Conservation (phyloP, 768 basidiomycete genomes). For the Hydnomerulius pinastri region DNA sequence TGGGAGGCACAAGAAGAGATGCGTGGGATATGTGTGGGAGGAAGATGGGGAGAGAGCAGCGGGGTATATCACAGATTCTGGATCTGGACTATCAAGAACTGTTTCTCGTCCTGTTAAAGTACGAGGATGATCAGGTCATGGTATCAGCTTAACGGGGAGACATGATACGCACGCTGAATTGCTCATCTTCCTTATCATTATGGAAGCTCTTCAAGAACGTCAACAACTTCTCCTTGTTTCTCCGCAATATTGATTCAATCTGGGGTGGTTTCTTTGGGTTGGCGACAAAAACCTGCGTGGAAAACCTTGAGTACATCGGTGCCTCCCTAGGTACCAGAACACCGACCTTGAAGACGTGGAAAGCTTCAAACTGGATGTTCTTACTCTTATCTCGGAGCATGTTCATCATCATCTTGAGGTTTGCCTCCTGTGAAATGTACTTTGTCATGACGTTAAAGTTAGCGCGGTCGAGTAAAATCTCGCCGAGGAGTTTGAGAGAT, state of each 20-base stretch:
- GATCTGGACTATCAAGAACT: constrained; percentile 92
- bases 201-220: constrained; percentile 91
- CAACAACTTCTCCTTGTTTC: constrained; percentile 94
- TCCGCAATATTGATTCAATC: constrained; percentile 84
- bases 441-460: constrained; percentile 99
- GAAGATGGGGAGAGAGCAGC: neutral
- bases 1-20: neutral
- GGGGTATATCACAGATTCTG: constrained; percentile 57
- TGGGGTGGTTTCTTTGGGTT: constrained; percentile 99
- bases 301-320: neutral
- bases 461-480: constrained; percentile 95
- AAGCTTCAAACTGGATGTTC: constrained; percentile 99
- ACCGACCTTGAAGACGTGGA: constrained; percentile 99
- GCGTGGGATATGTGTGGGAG: neutral
- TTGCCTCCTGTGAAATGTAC: constrained; percentile 93
- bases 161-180: constrained; percentile 70
- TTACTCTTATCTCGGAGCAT: constrained; percentile 96
- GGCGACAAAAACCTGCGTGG: constrained; percentile 86
- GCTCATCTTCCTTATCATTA: constrained; percentile 98
- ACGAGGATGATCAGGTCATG: neutral
- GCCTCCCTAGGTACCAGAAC: too few relatives aligned
- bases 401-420: constrained; percentile 99
- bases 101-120: constrained; percentile 77
- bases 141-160: neutral
- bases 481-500: constrained; percentile 95